A percentile compares a stretch with the other conserved stretches of the same genome.
phyloP scores from a whole-genome alignment of 2,329 filamentous ascomycete genomes.

The Aureobasidium sp. region DNA sequence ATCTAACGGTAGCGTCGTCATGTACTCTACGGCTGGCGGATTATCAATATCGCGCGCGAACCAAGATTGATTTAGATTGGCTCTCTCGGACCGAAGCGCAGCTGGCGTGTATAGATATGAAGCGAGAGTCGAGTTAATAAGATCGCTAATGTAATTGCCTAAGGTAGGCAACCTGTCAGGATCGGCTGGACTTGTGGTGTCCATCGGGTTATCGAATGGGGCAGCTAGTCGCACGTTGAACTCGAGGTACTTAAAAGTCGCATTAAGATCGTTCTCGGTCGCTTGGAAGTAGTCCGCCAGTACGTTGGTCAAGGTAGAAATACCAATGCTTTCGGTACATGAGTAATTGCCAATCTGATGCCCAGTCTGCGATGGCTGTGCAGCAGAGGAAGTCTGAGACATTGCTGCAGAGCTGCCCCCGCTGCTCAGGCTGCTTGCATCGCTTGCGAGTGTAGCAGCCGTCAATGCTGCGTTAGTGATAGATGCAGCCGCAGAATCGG shows the following conservation, averaged over 20 bases:
- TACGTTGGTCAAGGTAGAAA: slow-evolving; percentile 45
- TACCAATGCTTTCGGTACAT: slow-evolving; percentile 48
- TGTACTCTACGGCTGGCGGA: slow-evolving; percentile 46
- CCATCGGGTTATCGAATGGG: slow-evolving; percentile 35
- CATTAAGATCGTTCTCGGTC: slow-evolving; percentile 50
- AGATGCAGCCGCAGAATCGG: not conserved
- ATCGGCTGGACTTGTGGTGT: slow-evolving; percentile 36
- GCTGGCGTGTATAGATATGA: slow-evolving; percentile 49
- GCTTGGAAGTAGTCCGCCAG: slow-evolving; percentile 47
- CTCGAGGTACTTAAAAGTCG: slow-evolving; percentile 47
- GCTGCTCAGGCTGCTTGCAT: not conserved
- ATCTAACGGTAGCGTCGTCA: not conserved
- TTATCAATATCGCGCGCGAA: slow-evolving; percentile 37
- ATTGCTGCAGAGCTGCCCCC: not conserved
- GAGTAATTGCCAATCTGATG: slow-evolving; percentile 45
- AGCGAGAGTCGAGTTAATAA: slow-evolving; percentile 43
- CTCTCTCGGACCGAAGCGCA: slow-evolving; percentile 44
- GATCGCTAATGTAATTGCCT: slow-evolving; percentile 40
- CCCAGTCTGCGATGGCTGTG: not conserved
- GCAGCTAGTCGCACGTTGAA: slow-evolving; percentile 56
- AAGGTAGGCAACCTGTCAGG: slow-evolving; percentile 39
- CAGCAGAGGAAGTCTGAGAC: not conserved
- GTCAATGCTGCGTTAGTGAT: not conserved
- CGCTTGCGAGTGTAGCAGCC: not conserved
- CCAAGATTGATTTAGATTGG: slow-evolving; percentile 52